Evolutionary conservation across 768 basidiomycete genomes (phyloP).

Genomic region (Fistulinella prunicolor): DNA sequence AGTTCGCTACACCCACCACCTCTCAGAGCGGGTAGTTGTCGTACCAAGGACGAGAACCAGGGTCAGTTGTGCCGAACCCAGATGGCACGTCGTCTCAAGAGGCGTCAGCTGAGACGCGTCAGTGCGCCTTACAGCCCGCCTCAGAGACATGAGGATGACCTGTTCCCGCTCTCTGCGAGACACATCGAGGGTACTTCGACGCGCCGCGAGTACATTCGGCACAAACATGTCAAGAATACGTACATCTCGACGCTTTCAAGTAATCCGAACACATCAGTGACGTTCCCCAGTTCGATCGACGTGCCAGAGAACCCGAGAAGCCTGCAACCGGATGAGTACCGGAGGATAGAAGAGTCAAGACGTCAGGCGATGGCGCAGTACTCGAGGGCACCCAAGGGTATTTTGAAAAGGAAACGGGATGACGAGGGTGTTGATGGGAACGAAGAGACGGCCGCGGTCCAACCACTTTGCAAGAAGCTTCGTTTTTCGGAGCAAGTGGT

Average conservation of each 20-base stretch:
- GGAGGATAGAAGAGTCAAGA: constrained; percentile 22
- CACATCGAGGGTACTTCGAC: constrained; percentile 25
- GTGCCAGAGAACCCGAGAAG: constrained; percentile 16
- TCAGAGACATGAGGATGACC: constrained; percentile 21
- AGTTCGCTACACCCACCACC: neutral
- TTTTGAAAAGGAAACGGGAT: constrained; percentile 29
- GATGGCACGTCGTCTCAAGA: constrained; percentile 8
- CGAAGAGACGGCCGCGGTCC: neutral
- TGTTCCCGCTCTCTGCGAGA: constrained; percentile 13
- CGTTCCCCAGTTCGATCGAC: constrained; percentile 18
- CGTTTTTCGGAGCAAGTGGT: constrained; percentile 17
- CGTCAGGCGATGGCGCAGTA: constrained; percentile 29
- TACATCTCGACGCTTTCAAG: constrained; percentile 25
- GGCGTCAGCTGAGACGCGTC: constrained; percentile 2
- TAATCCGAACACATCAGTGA: constrained; percentile 5
- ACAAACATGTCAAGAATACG: constrained; percentile 29
- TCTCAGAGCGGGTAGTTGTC: neutral
- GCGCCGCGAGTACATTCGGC: constrained; percentile 27
- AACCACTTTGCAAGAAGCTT: constrained; percentile 19
- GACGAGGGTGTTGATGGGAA: constrained; percentile 10
- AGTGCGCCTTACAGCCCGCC: neutral
- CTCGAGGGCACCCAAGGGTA: constrained; percentile 23
- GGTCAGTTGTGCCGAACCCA: neutral
- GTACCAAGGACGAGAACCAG: constrained; percentile 13
- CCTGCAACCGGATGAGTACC: constrained; percentile 24